These are phyloP conservation scores for Diutina pseudorugosa DNA, from an alignment of 1,139 yeast species.

Conservation along the genomic window DNA sequence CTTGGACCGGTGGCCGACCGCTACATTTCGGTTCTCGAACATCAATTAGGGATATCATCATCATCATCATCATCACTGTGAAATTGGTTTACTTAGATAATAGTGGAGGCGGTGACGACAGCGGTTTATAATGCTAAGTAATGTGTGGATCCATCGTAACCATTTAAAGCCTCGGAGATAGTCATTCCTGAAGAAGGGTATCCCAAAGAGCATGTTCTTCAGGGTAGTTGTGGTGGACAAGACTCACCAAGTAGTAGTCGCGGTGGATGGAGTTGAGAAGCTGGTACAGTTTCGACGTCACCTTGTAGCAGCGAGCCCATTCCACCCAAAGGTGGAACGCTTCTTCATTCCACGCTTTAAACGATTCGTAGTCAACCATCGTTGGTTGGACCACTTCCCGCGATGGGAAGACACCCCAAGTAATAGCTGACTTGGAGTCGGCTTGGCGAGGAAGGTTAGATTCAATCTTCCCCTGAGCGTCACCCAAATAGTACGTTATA, in stretches of 20 bases:
- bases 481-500: slow-evolving; percentile 67
- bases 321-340: slow-evolving; percentile 85
- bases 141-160: neutral
- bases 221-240: slow-evolving; percentile 75
- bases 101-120: neutral
- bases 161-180: slow-evolving; percentile 2
- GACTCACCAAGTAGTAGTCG: slow-evolving; percentile 63
- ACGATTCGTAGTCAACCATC: slow-evolving; percentile 76
- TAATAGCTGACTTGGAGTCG: slow-evolving; percentile 55
- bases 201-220: slow-evolving; percentile 76
- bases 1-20: slow-evolving; percentile 21
- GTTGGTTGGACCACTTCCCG: slow-evolving; percentile 83
- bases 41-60: slow-evolving; percentile 9
- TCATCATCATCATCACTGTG: too few species aligned
- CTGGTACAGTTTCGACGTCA: slow-evolving; percentile 38
- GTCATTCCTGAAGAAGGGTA: slow-evolving; percentile 24
- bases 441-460: slow-evolving; percentile 39
- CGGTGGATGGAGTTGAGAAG: slow-evolving; percentile 51
- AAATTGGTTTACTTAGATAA: neutral
- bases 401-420: slow-evolving; percentile 94
- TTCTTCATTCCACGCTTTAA: slow-evolving; percentile 89
- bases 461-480: slow-evolving; percentile 40
- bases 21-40: slow-evolving; percentile 20
- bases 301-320: slow-evolving; percentile 77
- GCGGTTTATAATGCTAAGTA: neutral